Evolutionary conservation across 257 asterid species (phyloP).

Genomic region (Lycium barbarum): DNA sequence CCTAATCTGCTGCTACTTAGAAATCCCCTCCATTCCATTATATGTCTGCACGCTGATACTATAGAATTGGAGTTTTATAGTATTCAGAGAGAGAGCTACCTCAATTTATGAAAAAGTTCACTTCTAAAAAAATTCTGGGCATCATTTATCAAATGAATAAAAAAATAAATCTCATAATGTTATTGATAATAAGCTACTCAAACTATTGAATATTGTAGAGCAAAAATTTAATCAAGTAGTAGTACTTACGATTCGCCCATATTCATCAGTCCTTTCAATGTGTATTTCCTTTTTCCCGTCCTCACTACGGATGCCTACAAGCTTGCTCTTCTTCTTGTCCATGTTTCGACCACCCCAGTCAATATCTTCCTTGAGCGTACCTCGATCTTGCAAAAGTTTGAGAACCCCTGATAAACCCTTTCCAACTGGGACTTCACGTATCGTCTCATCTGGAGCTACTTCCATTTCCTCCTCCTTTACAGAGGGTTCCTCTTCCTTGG

Average conservation of each 20-base stretch:
- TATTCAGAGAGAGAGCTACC: not conserved
- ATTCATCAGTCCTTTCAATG: slow-evolving; percentile 94
- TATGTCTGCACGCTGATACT: not conserved
- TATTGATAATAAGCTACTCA: not conserved
- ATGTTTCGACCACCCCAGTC: slow-evolving; percentile 99
- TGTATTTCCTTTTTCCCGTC: slow-evolving; percentile 78
- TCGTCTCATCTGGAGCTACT: slow-evolving; percentile 69
- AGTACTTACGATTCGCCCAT: slow-evolving; percentile 86
- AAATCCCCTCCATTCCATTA: slow-evolving; percentile 6
- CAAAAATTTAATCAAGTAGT: slow-evolving; percentile 6
- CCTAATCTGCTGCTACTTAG: not conserved
- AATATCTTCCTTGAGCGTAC: slow-evolving; percentile 83
- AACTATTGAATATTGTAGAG: not conserved
- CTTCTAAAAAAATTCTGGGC: not conserved
- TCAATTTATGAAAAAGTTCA: not conserved
- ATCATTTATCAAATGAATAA: not conserved
- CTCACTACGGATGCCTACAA: slow-evolving; percentile 69
- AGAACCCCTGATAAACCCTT: slow-evolving; percentile 88
- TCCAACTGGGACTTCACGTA: slow-evolving; percentile 89
- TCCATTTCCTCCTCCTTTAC: slow-evolving; percentile 59
- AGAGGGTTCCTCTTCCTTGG: slow-evolving; percentile 52
- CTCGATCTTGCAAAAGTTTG: slow-evolving; percentile 81
- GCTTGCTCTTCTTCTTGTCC: slow-evolving; percentile 98
- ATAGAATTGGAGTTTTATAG: not conserved
- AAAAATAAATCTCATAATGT: not conserved